These are phyloP conservation scores for Exsudoporus floridanus DNA, from an alignment of 1,284 basidiomycete species.

Conservation along the genomic window DNA sequence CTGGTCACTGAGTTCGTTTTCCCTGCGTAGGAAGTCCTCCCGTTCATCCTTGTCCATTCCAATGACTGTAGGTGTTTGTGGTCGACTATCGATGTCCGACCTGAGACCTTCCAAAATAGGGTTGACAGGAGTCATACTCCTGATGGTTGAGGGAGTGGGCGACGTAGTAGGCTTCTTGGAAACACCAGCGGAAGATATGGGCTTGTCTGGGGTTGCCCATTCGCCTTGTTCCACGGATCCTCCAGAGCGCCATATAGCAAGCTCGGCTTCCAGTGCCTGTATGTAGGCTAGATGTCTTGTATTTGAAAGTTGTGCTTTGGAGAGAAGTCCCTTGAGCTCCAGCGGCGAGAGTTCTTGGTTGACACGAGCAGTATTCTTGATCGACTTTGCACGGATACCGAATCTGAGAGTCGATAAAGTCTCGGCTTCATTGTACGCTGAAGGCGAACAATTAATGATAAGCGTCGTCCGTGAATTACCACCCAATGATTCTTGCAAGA, in stretches of 20 bases:
- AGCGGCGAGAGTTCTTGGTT: slow-evolving; percentile 97
- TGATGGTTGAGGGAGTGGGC: slow-evolving; percentile 58
- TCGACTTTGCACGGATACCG: slow-evolving; percentile 98
- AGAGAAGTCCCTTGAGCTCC: slow-evolving; percentile 91
- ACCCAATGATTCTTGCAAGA: slow-evolving; percentile 98
- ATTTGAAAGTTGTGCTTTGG: slow-evolving; percentile 88
- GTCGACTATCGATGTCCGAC: slow-evolving; percentile 67
- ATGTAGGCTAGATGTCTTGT: slow-evolving; percentile 87
- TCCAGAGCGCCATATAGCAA: slow-evolving; percentile 88
- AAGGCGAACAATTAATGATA: slow-evolving; percentile 99
- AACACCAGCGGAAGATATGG: slow-evolving; percentile 39
- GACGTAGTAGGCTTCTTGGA: slow-evolving; percentile 65
- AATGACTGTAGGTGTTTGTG: slow-evolving; percentile 83
- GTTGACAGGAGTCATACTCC: slow-evolving; percentile 82
- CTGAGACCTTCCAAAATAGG: slow-evolving; percentile 77
- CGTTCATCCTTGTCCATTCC: slow-evolving; percentile 94
- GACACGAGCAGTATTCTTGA: slow-evolving; percentile 99
- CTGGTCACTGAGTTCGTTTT: slow-evolving; percentile 95
- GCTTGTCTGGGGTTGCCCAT: slow-evolving; percentile 77
- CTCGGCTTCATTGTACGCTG: slow-evolving; percentile 94
- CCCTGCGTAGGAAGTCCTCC: slow-evolving; percentile 94
- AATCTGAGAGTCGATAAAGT: slow-evolving; percentile 97
- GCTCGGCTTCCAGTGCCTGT: slow-evolving; percentile 86
- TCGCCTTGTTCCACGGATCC: slow-evolving; percentile 83
- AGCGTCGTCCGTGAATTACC: slow-evolving; percentile 99